Percentiles rank a stretch among this genome's conserved stretches.
phyloP scores from a whole-genome alignment of 2,329 filamentous ascomycete genomes.

The Rutstroemia sp. region DNA sequence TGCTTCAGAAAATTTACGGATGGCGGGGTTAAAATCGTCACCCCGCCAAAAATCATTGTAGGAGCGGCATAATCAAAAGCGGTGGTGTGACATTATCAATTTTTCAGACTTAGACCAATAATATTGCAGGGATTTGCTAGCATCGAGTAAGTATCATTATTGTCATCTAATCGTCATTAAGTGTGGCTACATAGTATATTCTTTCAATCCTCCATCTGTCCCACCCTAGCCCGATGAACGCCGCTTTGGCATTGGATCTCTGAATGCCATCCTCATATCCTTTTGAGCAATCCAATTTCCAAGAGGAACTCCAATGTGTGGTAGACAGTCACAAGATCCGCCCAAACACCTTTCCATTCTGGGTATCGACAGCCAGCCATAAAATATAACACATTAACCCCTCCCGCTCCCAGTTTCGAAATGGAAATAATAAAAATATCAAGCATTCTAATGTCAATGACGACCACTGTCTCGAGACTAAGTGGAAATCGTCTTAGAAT shows the following conservation, averaged over 20 bases:
- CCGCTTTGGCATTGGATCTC: background rate
- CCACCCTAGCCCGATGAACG: no score
- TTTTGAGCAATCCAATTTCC: background rate
- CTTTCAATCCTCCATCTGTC: no score
- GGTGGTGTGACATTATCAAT: background rate
- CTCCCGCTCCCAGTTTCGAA: background rate
- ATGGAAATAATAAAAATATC: background rate
- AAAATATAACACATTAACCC: background rate
- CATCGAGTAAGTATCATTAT: no score
- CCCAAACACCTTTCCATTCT: background rate
- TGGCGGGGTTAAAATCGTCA: conserved; percentile 5
- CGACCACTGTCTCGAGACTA: background rate
- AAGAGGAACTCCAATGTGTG: background rate
- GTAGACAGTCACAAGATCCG: background rate
- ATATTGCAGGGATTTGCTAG: no score
- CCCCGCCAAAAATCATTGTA: background rate
- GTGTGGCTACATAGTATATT: no score
- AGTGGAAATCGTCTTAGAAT: no score
- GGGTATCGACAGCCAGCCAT: background rate
- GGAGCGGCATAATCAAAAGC: background rate
- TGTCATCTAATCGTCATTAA: no score
- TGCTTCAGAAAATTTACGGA: conserved; percentile 8
- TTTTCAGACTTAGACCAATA: no score
- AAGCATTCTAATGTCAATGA: background rate
- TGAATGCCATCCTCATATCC: background rate